phyloP scores from a whole-genome alignment of 345 rosid genomes.

The Zanthoxylum bungeanum region DNA sequence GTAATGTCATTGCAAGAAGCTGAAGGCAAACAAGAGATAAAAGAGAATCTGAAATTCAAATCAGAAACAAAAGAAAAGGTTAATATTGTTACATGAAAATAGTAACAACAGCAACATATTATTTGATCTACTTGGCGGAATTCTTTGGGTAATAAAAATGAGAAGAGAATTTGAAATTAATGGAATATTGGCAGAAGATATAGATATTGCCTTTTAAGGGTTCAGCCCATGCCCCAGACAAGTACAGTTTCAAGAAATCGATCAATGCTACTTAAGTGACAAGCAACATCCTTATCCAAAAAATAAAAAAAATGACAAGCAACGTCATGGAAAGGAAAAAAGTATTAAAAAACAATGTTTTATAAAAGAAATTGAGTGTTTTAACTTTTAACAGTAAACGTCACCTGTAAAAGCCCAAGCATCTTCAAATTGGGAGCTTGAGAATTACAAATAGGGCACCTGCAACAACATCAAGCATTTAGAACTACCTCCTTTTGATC shows the following conservation, averaged over 20 bases:
- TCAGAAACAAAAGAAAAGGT: too few species aligned
- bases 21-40: too few species aligned
- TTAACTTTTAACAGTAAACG: constrained; percentile 5
- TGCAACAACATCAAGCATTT: constrained; percentile 28
- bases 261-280: not conserved
- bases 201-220: too few species aligned
- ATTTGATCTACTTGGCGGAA: too few species aligned
- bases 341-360: not conserved
- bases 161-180: too few species aligned
- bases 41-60: too few species aligned
- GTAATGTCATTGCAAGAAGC: constrained; percentile 9
- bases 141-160: too few species aligned
- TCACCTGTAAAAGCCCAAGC: constrained; percentile 96
- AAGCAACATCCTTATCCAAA: not conserved
- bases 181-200: too few species aligned
- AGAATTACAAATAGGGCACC: constrained; percentile 89
- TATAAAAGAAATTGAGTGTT: constrained; percentile 12
- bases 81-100: too few species aligned
- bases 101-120: too few species aligned
- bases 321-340: too few species aligned
- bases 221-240: not conserved
- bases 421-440: constrained; percentile 88
- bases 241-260: not conserved
- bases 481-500: constrained; percentile 1
- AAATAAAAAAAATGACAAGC: too few species aligned